Percentiles rank a stretch among this genome's conserved stretches.
phyloP scores from a whole-genome alignment of 1,139 yeast species.

The Pneumocystis wakefieldiae region DNA sequence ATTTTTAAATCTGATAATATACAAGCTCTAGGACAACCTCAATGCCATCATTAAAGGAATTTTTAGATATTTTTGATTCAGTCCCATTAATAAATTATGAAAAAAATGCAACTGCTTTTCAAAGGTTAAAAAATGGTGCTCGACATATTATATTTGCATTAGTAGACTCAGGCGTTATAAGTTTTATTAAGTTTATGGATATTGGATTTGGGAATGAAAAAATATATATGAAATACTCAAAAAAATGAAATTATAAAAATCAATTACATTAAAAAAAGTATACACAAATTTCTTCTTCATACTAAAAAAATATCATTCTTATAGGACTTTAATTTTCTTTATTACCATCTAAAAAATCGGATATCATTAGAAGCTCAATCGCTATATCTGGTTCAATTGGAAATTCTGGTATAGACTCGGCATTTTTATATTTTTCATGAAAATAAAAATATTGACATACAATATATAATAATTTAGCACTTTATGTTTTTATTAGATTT shows the following conservation, averaged over 20 bases:
- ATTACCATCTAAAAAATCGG: conserved; percentile 63
- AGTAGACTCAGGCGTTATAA: conserved; percentile 57
- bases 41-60: conserved; percentile 39
- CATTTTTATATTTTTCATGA: conserved; percentile 36
- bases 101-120: conserved; percentile 21
- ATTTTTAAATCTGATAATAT: conserved; percentile 8
- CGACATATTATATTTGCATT: conserved; percentile 46
- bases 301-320: neutral
- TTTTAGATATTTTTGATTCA: conserved; percentile 22
- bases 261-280: neutral
- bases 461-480: conserved; percentile 58
- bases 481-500: conserved; percentile 19
- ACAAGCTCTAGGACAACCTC: conserved; percentile 1
- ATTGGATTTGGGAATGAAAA: conserved; percentile 39
- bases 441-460: conserved; percentile 78
- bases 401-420: conserved; percentile 63
- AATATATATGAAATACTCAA: conserved; percentile 12
- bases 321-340: neutral
- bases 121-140: conserved; percentile 33
- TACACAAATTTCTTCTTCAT: neutral
- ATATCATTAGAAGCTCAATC: conserved; percentile 74
- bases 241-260: neutral
- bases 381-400: conserved; percentile 90
- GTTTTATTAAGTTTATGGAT: conserved; percentile 46
- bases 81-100: conserved; percentile 19